Evolutionary conservation across 2,329 filamentous ascomycete genomes (phyloP).

Genomic region (Fonsecaea pugnacius): DNA sequence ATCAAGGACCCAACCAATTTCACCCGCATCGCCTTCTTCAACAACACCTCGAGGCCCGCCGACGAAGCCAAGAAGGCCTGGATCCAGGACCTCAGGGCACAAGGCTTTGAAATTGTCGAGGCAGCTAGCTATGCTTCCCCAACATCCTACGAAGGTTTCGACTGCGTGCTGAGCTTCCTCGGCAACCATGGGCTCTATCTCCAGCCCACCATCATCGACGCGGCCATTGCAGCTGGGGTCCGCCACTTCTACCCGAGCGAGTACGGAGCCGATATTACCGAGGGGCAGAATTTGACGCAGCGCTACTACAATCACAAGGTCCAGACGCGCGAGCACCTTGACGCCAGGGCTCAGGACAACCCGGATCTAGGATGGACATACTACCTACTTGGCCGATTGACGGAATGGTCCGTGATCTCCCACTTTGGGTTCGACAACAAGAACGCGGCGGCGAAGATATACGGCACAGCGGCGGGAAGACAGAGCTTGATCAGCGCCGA

Average conservation of each 20-base stretch:
- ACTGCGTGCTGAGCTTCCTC: constrained; percentile 29
- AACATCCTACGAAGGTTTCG: constrained; percentile 22
- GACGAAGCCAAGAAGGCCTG: constrained; percentile 9
- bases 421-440: constrained; percentile 24
- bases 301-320: constrained; percentile 39
- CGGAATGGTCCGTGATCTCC: constrained; percentile 41
- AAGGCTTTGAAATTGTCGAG: constrained; percentile 13
- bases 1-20: background rate
- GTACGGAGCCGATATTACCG: constrained; percentile 27
- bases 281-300: constrained; percentile 24
- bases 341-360: constrained; percentile 29
- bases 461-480: constrained; percentile 16
- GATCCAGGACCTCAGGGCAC: constrained; percentile 1
- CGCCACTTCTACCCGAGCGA: constrained; percentile 50
- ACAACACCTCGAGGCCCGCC: constrained; percentile 15
- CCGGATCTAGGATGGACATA: constrained; percentile 40
- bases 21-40: constrained; percentile 19
- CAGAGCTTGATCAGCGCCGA: constrained; percentile 21
- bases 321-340: constrained; percentile 39
- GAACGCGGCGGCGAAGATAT: constrained; percentile 15
- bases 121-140: constrained; percentile 12
- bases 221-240: constrained; percentile 46
- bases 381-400: constrained; percentile 41
- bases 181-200: constrained; percentile 25
- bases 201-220: constrained; percentile 48